Percentiles rank a stretch among this genome's conserved stretches.
Conservation (phyloP, 129 eudicot genomes). For the Silybum marianum region DNA sequence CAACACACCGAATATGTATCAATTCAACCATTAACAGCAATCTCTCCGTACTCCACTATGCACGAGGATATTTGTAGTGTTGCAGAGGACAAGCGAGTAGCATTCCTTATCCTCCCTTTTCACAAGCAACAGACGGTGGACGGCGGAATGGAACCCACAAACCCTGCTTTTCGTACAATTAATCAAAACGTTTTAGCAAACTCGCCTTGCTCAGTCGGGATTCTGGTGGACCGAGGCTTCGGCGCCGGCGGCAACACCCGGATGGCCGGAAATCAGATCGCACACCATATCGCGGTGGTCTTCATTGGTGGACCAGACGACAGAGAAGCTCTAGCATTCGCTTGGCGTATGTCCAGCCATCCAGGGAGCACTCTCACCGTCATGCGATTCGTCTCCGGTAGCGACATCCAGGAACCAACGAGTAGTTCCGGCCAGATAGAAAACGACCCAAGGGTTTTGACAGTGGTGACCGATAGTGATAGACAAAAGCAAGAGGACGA, state of each 20-base stretch:
- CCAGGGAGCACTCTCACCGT: slow-evolving; percentile 59
- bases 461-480: slow-evolving; percentile 57
- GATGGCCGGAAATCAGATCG: slow-evolving; percentile 42
- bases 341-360: slow-evolving; percentile 68
- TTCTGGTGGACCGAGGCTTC: slow-evolving; percentile 80
- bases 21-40: slow-evolving; percentile 77
- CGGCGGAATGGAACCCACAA: slow-evolving; percentile 82
- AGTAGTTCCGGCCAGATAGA: slow-evolving; percentile 3
- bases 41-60: slow-evolving; percentile 86
- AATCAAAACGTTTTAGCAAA: slow-evolving; percentile 77
- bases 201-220: slow-evolving; percentile 87
- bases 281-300: slow-evolving; percentile 65
- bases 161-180: slow-evolving; percentile 57
- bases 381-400: slow-evolving; percentile 55
- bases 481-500: slow-evolving; percentile 62
- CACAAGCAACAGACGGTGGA: slow-evolving; percentile 92
- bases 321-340: slow-evolving; percentile 75
- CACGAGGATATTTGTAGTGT: slow-evolving; percentile 84
- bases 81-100: slow-evolving; percentile 78
- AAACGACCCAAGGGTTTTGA: slow-evolving; percentile 43
- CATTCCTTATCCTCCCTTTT: slow-evolving; percentile 73
- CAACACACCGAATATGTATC: slow-evolving; percentile 50
- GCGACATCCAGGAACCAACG: neutral
- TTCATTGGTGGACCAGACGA: slow-evolving; percentile 97
- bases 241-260: slow-evolving; percentile 67